Base-by-base conservation (phyloP, 352 stramenopile genomes). In the Pythium periplocum region DNA sequence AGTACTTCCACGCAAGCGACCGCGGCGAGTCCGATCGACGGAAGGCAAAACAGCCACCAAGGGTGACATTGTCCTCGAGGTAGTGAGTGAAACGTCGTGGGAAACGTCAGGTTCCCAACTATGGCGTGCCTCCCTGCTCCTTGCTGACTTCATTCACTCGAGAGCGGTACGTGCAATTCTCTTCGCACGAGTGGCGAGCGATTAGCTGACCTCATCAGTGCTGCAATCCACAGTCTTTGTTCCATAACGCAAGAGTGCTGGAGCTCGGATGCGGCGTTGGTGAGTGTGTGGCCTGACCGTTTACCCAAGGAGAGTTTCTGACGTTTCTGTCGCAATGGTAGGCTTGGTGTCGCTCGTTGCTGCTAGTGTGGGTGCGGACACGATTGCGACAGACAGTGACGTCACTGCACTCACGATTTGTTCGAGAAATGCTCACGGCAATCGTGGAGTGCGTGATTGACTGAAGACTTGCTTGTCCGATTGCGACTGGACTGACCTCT, bases 251-350 rank as follows among this genome's bases (percentile, higher is more conserved):
- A 37, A 69, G 48, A 30, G 59, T 86, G 39, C 53, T 90, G 2
- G 78, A 87, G 34, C 59, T 87, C 12, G 74, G 74, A 7, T 81
- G 68, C 51, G 74, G 70, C 45, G 76, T 87, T 17, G 78, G 71
- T 86, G 43, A 10, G 56, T 45, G n/a, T 46, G 33, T 37, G 38
- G 7, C 53, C 44, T 32, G 35, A 53, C 37, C 30, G 4, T 39
- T 31, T 7, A 31, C n/a, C 10, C 33, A 39, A 6, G 12, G 32
- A 17, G 30, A 39, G 53, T 35, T 45, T 9, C 35, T 30, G 17
- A 45, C 10, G 49, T 8, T 35, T 37, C 43, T 52, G 7, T 54
- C 11, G 34, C 26, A 39, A 31, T 51, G 58, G 6, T 45, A 84
- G 75, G 78, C 2, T 68, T 86, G 47, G 62, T 62, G 4, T 68